phyloP scores from a whole-genome alignment of 179 eudicot genomes.

The Silene coronaria region DNA sequence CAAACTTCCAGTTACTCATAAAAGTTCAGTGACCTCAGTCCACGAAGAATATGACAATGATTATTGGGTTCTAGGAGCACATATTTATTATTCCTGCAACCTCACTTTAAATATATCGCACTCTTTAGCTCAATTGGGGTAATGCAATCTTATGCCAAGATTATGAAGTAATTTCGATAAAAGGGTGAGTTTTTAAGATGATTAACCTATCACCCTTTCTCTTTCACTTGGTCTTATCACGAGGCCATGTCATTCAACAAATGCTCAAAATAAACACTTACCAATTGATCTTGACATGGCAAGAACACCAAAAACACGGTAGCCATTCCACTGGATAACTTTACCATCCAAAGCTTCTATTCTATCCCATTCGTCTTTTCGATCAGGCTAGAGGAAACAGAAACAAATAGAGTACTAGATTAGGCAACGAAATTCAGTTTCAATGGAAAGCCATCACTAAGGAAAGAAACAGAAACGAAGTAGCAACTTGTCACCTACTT shows the following conservation, averaged over 20 bases:
- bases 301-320: slow-evolving; percentile 78
- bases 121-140: not conserved
- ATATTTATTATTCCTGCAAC: not conserved
- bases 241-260: not conserved
- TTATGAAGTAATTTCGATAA: not conserved
- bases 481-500: slow-evolving; percentile 34
- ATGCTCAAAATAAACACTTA: slow-evolving; percentile 23
- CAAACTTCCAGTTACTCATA: no score
- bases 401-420: not conserved
- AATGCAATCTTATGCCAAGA: not conserved
- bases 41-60: no score
- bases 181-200: not conserved
- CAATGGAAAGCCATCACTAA: not conserved
- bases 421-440: slow-evolving; percentile 11
- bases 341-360: slow-evolving; percentile 80
- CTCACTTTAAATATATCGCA: not conserved
- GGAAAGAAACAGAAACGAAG: not conserved
- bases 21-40: no score
- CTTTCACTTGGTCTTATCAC: not conserved
- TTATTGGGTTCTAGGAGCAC: no score
- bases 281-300: slow-evolving; percentile 91
- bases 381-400: slow-evolving; percentile 49
- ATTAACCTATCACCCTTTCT: not conserved
- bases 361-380: slow-evolving; percentile 73
- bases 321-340: slow-evolving; percentile 76